Base-by-base conservation (phyloP, 805 yeast species). In the Saturnispora kantuleensis region DNA sequence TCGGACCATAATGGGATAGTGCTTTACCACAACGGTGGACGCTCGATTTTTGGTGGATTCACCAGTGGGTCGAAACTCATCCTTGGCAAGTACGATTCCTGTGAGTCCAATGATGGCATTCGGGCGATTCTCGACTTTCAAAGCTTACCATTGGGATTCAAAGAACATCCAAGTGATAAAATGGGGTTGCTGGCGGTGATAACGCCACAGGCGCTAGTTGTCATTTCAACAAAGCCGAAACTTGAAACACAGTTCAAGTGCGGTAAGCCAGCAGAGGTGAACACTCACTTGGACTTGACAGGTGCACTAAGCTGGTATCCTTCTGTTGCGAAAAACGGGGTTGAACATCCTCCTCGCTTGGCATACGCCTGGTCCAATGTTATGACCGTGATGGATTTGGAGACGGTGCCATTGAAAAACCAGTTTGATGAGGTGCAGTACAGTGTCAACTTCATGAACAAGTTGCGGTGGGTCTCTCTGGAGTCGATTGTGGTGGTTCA, bases 331-430 rank as follows among this genome's bases (percentile, higher is more conserved):
- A 52, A 55, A 53, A 62, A 50, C 32, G 26, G 16, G 5, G 8
- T n/a, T 12, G 12, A 15, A 10, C 9, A 12, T 13, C 21, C 43
- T 0, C 74, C 86, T 0, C 62, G 70, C 47, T 58, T 85, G 35
- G 89, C 84, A 0, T 84, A 79, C 50, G 68, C 84, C 33, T 83
- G 87, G 83, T 67, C 76, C n/a, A 77, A 79, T 47, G 66, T 69
- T 7, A 54, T 85, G 1, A 51, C 80, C 8, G 81, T 79, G 44
- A 59, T 81, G 2, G 48, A 42, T 18, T 10, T 49, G 11, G 60
- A 57, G 15, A 58, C 66, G 43, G 66, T 66, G 10, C 56, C 61
- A 0, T 45, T 56, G 6, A 49, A 42, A 6, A 58, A 60, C 46
- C 50, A 52, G 3, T 54, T 49, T 18, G 61, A 55, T 2, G 58